A percentile compares a stretch with the other conserved stretches of the same genome.
phyloP scores from a whole-genome alignment of 352 stramenopile species.

The Plasmopara viticola region DNA sequence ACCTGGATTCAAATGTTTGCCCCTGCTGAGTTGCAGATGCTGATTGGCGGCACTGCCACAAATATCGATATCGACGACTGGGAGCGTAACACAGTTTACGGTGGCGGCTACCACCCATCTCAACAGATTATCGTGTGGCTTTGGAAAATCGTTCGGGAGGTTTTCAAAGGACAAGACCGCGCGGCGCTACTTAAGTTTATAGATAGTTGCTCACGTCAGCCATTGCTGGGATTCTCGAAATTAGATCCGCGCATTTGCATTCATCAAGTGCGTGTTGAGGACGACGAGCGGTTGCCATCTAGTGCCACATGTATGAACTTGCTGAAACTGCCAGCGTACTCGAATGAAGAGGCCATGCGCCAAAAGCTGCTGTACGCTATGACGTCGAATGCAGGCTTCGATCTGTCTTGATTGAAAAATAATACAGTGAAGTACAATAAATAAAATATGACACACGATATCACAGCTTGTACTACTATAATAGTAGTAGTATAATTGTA shows the following conservation, averaged over 20 bases:
- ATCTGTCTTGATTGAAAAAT: conserved; percentile 77
- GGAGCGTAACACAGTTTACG: conserved; percentile 88
- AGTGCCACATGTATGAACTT: conserved; percentile 97
- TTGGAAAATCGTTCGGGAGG: conserved; percentile 61
- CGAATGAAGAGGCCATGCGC: conserved; percentile 89
- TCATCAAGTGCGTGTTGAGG: conserved; percentile 67
- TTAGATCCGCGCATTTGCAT: conserved; percentile 95
- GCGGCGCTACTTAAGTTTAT: conserved; percentile 94
- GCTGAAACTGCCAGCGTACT: conserved; percentile 96
- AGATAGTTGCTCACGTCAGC: conserved; percentile 88
- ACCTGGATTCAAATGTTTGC: conserved; percentile 81
- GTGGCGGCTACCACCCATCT: conserved; percentile 91
- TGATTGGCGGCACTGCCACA: conserved; percentile 86
- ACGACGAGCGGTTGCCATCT: conserved; percentile 66
- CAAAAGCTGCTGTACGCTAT: conserved; percentile 96
- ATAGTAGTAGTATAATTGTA: too few species aligned
- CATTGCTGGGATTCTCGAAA: conserved; percentile 91
- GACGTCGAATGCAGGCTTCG: conserved; percentile 93
- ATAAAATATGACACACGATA: too few species aligned
- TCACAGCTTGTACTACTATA: too few species aligned
- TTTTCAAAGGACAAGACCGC: conserved; percentile 81
- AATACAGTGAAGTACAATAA: background rate
- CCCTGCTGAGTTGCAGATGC: conserved; percentile 92
- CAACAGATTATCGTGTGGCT: conserved; percentile 70
- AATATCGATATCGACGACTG: conserved; percentile 96